A percentile compares a stretch with the other conserved stretches of the same genome.
Conservation (phyloP, 371 early-diverging fungal genomes). For the Choanephora cucurbitarum region DNA sequence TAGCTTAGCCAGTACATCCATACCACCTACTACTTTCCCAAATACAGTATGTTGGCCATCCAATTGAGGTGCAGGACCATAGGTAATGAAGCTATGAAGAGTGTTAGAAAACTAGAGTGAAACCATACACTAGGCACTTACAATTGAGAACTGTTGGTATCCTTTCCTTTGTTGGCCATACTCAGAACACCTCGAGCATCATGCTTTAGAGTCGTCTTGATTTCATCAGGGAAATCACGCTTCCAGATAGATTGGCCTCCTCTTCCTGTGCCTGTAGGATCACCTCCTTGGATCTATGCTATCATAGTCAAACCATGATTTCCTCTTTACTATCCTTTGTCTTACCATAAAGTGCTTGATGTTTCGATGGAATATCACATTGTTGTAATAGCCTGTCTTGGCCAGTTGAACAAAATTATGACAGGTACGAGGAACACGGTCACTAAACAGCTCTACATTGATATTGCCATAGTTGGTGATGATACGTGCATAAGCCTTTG, state of each 20-base stretch:
- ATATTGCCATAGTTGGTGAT: conserved; percentile 86
- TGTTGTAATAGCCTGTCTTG: conserved; percentile 82
- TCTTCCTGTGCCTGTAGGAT: conserved; percentile 88
- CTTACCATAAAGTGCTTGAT: conserved; percentile 90
- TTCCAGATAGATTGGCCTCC: conserved; percentile 90
- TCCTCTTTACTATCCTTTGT: too few species aligned
- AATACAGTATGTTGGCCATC: conserved; percentile 93
- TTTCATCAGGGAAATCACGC: conserved; percentile 80
- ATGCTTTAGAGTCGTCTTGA: conserved; percentile 75
- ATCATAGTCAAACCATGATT: too few species aligned
- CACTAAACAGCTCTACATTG: conserved; percentile 85
- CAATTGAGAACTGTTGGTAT: conserved; percentile 90
- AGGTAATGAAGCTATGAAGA: conserved; percentile 90
- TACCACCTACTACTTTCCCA: conserved; percentile 84
- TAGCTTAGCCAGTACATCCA: conserved; percentile 79
- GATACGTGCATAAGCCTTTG: conserved; percentile 76
- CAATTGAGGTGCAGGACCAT: conserved; percentile 77
- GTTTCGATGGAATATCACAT: conserved; percentile 80
- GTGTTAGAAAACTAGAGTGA: too few species aligned
- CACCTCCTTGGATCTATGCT: conserved; percentile 89
- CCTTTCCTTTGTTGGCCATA: conserved; percentile 91
- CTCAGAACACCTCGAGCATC: conserved; percentile 75
- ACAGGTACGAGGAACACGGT: conserved; percentile 65
- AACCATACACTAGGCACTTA: too few species aligned
- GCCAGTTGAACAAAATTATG: conserved; percentile 91